Conservation (phyloP, 2,329 filamentous ascomycete genomes). For the Xylariomycetidae sp. region DNA sequence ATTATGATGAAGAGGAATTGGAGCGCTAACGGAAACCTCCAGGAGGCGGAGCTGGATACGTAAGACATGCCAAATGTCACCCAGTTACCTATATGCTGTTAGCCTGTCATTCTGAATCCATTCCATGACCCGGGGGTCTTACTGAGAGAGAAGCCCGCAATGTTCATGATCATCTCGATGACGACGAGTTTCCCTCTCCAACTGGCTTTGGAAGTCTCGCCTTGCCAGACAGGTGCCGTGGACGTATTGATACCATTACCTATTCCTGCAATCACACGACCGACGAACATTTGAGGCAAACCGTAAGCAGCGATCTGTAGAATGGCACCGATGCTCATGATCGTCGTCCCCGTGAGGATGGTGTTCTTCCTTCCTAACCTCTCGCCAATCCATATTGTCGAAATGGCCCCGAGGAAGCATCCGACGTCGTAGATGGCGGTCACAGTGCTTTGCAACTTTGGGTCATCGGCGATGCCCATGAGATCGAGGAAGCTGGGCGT, state of each 20-base stretch:
- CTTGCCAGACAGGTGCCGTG: slow-evolving; percentile 33
- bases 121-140: not conserved
- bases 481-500: slow-evolving; percentile 4
- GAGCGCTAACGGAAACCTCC: slow-evolving; percentile 40
- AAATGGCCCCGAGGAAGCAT: slow-evolving; percentile 47
- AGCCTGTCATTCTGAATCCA: not conserved
- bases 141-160: slow-evolving; percentile 25
- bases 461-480: slow-evolving; percentile 23
- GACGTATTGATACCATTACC: slow-evolving; percentile 11
- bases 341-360: slow-evolving; percentile 25
- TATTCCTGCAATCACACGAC: slow-evolving; percentile 1
- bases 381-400: slow-evolving; percentile 27
- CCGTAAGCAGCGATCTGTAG: slow-evolving; percentile 29
- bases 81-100: slow-evolving; percentile 27
- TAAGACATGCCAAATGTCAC: slow-evolving; percentile 34
- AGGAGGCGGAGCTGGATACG: slow-evolving; percentile 28
- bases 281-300: slow-evolving; percentile 27
- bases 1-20: slow-evolving; percentile 36
- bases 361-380: slow-evolving; percentile 27
- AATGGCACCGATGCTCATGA: slow-evolving; percentile 29
- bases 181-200: slow-evolving; percentile 28
- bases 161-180: slow-evolving; percentile 27
- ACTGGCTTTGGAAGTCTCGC: slow-evolving; percentile 29
- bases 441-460: slow-evolving; percentile 6
- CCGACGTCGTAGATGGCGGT: slow-evolving; percentile 53